These are phyloP conservation scores for Venustampulla echinocandica DNA, from an alignment of 495 filamentous ascomycete species.

Conservation along the genomic window DNA sequence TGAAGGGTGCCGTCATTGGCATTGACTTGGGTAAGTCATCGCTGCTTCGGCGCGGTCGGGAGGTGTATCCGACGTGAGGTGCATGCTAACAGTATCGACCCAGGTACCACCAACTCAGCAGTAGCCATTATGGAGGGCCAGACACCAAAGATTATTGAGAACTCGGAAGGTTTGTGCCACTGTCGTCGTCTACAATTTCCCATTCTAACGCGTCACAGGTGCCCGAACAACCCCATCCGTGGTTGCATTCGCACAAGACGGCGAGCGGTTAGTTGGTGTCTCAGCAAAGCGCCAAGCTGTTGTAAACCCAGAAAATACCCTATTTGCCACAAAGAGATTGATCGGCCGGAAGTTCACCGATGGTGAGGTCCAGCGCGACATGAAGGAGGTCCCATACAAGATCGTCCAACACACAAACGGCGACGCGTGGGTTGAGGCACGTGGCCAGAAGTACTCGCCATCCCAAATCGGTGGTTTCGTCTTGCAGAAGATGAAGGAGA, in stretches of 20 bases:
- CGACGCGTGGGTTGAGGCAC: slow-evolving; percentile 95
- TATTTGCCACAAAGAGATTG: slow-evolving; percentile 98
- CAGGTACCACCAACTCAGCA: slow-evolving; percentile 96
- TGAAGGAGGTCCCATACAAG: slow-evolving; percentile 98
- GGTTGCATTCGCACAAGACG: slow-evolving; percentile 93
- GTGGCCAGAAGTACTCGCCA: slow-evolving; percentile 94
- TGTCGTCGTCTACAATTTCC: too few relatives aligned
- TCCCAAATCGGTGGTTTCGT: slow-evolving; percentile 97
- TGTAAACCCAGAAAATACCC: slow-evolving; percentile 98
- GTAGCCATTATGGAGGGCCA: slow-evolving; percentile 98
- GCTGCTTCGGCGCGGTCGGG: too few relatives aligned
- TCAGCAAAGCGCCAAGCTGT: slow-evolving; percentile 98
- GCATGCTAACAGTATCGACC: too few relatives aligned
- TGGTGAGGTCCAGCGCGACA: slow-evolving; percentile 90
- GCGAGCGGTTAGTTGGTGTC: slow-evolving; percentile 95
- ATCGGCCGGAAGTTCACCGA: slow-evolving; percentile 99
- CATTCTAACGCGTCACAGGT: slow-evolving; percentile 55
- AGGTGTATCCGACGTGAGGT: too few relatives aligned
- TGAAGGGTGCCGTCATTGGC: slow-evolving; percentile 94
- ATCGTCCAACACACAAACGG: slow-evolving; percentile 97
- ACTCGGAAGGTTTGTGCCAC: slow-evolving; percentile 71
- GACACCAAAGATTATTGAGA: slow-evolving; percentile 91
- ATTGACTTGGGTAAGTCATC: slow-evolving; percentile 85
- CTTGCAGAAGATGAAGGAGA: slow-evolving; percentile 98
- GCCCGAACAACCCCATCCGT: slow-evolving; percentile 94